These are phyloP conservation scores for Brassica incana DNA, from an alignment of 345 rosid species.

Conservation along the genomic window DNA sequence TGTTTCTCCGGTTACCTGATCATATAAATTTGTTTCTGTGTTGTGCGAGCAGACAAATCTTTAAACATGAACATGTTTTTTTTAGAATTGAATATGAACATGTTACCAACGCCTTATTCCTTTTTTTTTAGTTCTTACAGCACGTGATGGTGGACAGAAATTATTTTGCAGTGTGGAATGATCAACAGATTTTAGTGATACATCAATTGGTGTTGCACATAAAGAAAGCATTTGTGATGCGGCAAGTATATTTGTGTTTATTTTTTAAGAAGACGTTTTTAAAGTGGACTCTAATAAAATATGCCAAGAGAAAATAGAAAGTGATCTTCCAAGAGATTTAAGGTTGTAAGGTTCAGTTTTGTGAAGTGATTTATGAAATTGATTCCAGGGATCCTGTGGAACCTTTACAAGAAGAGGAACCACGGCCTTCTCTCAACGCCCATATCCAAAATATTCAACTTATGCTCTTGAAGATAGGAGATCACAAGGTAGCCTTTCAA, in stretches of 20 bases:
- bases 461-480: no score
- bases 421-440: neutral
- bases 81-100: neutral
- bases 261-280: no score
- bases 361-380: no score
- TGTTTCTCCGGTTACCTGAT: neutral
- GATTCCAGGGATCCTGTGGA: neutral
- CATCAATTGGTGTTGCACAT: neutral
- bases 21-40: neutral
- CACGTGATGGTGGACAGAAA: neutral
- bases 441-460: neutral
- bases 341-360: neutral
- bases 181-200: neutral
- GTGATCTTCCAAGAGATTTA: neutral
- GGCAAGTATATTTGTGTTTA: no score
- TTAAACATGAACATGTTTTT: neutral
- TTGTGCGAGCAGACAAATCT: neutral
- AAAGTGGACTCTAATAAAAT: no score
- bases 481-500: neutral
- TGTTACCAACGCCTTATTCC: neutral
- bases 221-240: no score
- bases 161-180: neutral
- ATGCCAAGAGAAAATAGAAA: neutral
- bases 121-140: no score
- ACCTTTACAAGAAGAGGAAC: neutral